Evolutionary conservation across 2,329 filamentous ascomycete genomes (phyloP), one percentile per base, ranked within the genome.

Genomic region (Ceratocystiopsis brevicomis): DNA sequence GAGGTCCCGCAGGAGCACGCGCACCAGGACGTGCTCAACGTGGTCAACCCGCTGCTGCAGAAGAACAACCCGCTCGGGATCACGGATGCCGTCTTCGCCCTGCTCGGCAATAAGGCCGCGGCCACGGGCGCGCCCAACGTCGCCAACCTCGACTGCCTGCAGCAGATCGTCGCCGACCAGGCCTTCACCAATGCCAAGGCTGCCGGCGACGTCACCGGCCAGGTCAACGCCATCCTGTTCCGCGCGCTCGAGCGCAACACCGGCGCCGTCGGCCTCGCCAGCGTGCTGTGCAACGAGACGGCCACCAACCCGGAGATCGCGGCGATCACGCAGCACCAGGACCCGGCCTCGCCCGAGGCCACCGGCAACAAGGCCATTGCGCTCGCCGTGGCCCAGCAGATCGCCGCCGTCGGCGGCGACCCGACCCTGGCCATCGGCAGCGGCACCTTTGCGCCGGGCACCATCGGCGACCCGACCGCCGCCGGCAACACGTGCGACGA

Each of bases 311-410:
- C 76, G 3, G 76, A 81, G 60, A 78, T 81, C 52, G 69, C 65
- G 25, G 73, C 73, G 38, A 56, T 81, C 46, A 59, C 64, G 43
- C 74, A 78, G 58, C 76, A 81, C 58, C 76, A 81, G 59, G 77
- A 81, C 55, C 74, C 77, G 25, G 77, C 76, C 17, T 71, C 71
- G 1, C 71, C 75, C 13, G 65, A 67, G 14, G 59, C 63, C 40
- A 57, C 57, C 15, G 56, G 51, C 2, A 81, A 81, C 64, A 78
- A 77, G 61, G 61, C 63, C 34, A 70, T 79, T 50, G 67, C 71
- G 39, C 61, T 77, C 8, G 66, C 65, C 38, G 61, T 79, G 4
- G 76, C 76, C 16, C 59, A 62, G 42, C 71, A 79, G 59, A 69
- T 81, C 42, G 65, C 67, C 17, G 59, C 63, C 5, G 64, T 81